These are phyloP conservation scores for Chaetomium strumarium DNA, from an alignment of 2,329 filamentous ascomycete species.

Conservation along the genomic window DNA sequence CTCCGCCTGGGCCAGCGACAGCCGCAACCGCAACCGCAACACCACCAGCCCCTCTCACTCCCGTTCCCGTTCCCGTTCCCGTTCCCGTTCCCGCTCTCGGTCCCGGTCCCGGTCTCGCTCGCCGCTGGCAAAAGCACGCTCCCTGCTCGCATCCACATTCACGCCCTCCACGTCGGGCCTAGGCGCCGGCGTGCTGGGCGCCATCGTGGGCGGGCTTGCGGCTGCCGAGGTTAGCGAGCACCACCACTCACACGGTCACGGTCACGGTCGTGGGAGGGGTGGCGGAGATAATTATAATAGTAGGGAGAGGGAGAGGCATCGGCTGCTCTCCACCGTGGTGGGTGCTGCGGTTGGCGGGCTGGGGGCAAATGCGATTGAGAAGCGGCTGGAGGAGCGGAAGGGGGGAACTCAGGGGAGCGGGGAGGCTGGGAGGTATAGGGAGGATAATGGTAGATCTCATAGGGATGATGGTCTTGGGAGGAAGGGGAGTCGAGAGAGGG, in stretches of 20 bases:
- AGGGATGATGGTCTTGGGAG: background rate
- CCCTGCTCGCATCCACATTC: constrained; percentile 42
- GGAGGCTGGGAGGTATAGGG: constrained; percentile 20
- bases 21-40: background rate
- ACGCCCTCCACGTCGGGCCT: constrained; percentile 44
- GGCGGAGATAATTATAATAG: constrained; percentile 23
- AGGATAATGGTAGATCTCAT: background rate
- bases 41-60: background rate
- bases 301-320: constrained; percentile 28
- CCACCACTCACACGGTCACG: background rate
- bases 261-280: constrained; percentile 10
- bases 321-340: constrained; percentile 43
- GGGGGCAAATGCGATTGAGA: constrained; percentile 47
- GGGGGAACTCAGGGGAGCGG: constrained; percentile 1
- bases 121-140: constrained; percentile 31
- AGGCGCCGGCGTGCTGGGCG: constrained; percentile 47
- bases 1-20: background rate
- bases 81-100: constrained; percentile 3
- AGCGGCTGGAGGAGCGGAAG: constrained; percentile 28
- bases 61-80: too few relatives aligned
- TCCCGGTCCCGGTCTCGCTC: background rate
- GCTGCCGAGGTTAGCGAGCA: constrained; percentile 40
- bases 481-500: background rate
- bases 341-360: constrained; percentile 51
- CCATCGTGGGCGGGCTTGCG: constrained; percentile 49